Evolutionary conservation across 2,329 filamentous ascomycete genomes (phyloP), one percentile per base, ranked within the genome.

Genomic region (Nigrograna mackinnonii): DNA sequence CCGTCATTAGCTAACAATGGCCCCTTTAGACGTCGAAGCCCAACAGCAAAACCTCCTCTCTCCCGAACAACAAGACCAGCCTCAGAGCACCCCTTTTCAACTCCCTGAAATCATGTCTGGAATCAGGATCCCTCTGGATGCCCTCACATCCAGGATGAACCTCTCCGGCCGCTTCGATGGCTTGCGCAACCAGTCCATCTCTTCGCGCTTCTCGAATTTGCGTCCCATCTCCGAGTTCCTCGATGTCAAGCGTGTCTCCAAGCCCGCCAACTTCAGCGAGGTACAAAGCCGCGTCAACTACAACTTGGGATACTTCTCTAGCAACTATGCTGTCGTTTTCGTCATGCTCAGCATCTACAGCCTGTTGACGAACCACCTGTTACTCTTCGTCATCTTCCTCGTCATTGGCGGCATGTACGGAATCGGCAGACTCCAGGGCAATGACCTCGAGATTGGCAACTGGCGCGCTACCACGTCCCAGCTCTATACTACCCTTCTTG

Each of bases 281-380:
- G 84, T 90, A 52, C 92, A 97, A 73, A 91, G 86, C 58, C 85
- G 92, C 54, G 85, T 96, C 75, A 95, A 95, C 79, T 96, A 96
- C 85, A 99, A 99, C 73, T 76, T 99, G 54, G 84, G 87, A 69
- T 87, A 97, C 78, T 99, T 95, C 79, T 95, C 91, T 50, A 96
- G 90, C 86, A 99, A 99, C 79, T 99, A 99, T 81, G 87, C 88
- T 57, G 86, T 88, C 52, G 83, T 97, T 59, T 96, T 97, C 68
- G 79, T 88, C 60, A 95, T 99, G 86, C 86, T 99, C 65, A 89
- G 87, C 78, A 86, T 99, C 74, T 99, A 99, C 79, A 89, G 89
- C 63, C 76, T 99, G 62, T 80, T 99, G 63, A 94, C 89, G 59
- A 97, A 96, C 75, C 78, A 83, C 63, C 73, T 85, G 34, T 80